Base-by-base conservation (phyloP, 441 rosid species). In the Erysimum cheiri region DNA sequence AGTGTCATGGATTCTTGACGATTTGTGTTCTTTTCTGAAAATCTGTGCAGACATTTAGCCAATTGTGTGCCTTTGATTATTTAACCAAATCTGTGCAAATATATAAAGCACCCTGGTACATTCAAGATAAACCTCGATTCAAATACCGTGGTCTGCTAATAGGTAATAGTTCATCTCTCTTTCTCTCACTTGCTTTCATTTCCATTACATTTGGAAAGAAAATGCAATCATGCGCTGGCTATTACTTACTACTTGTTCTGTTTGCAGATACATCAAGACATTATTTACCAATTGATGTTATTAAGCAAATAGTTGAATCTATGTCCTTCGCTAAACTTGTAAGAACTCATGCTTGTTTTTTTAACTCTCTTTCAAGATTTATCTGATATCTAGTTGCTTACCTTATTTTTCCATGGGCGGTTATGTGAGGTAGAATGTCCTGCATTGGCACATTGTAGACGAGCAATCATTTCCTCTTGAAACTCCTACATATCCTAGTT, bases 371-470 rank as follows among this genome's bases (percentile, higher is more conserved):
- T 74, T 29, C 37, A 47, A 64, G 9, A 5, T 50, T 53, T 41
- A 33, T 54, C 58, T 39, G 55, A 50, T 53, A 39, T 24, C 66
- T 61, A 58, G 70, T 60, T 75, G 39, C n/a, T 69, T 69, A 54
- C 35, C 70, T 29, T 26, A 63, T 75, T 73, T 80, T 83, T 77
- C 71, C 2, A 33, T 50, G 77, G 79, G 70, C 13, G 65, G 76
- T 83, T 82, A 47, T 79, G 62, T 76, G 80, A 72, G 64, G 82
- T 88, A 95, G 99, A 95, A 95, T 77, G 98, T 92, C 61, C 81
- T 95, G 77, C 99, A 95, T 79, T 95, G 99, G 99, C 99, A 95
- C 85, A 90, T 95, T 64, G 88, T 92, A 69, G 97, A 92, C 12
- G 92, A 90, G 72, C 59, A 95, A 80, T 85, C 99, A 61, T 95